Conservation (phyloP, 805 yeast species). For the Pichia deserticola region DNA sequence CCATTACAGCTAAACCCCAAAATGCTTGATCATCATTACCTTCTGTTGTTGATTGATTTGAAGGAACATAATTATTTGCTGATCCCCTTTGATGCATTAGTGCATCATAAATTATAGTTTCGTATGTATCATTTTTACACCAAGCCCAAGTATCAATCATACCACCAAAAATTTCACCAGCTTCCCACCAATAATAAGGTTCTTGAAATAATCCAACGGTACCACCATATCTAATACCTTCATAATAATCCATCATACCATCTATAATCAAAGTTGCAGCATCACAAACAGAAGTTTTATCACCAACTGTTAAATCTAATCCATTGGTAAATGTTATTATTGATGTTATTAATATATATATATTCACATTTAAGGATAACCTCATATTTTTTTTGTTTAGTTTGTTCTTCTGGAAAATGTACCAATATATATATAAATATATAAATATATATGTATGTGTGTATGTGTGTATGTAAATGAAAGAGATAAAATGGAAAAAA, state of each 20-base stretch:
- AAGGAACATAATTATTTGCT: slow-evolving; percentile 64
- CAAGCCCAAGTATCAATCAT: slow-evolving; percentile 67
- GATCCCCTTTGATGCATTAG: slow-evolving; percentile 59
- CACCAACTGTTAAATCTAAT: slow-evolving; percentile 17
- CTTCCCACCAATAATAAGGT: slow-evolving; percentile 92
- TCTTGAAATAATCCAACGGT: slow-evolving; percentile 61
- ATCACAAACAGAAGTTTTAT: slow-evolving; percentile 25
- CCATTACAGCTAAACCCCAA: slow-evolving; percentile 85
- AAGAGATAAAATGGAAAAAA: too few species aligned
- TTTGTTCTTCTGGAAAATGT: too few species aligned
- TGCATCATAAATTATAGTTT: slow-evolving; percentile 49
- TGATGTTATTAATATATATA: background rate
- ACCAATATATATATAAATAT: too few species aligned
- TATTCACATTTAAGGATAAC: background rate
- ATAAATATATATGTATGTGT: too few species aligned
- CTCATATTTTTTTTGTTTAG: background rate
- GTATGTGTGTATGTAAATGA: too few species aligned
- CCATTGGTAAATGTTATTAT: background rate
- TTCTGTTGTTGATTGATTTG: slow-evolving; percentile 75
- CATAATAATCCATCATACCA: slow-evolving; percentile 80
- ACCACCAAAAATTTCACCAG: slow-evolving; percentile 71
- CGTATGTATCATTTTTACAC: slow-evolving; percentile 62
- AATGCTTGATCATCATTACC: slow-evolving; percentile 94
- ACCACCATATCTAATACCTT: slow-evolving; percentile 57
- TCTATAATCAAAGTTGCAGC: slow-evolving; percentile 55